These are phyloP conservation scores for Dianthus caryophyllus DNA, from an alignment of 148 eudicot species.

Conservation along the genomic window DNA sequence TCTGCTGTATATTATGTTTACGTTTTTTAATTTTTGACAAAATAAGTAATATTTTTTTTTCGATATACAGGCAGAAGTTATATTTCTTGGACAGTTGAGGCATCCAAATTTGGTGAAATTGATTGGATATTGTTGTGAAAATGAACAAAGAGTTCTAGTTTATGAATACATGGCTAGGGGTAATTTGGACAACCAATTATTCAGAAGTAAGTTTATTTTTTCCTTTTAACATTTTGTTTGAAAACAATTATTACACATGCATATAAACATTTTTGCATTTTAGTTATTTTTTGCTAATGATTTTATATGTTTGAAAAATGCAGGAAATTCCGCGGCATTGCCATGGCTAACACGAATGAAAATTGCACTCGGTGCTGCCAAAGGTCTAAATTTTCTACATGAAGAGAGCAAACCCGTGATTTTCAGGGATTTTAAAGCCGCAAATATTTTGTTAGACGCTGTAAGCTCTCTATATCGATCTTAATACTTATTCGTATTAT, in stretches of 20 bases:
- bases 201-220: constrained; percentile 45
- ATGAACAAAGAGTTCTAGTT: constrained; percentile 76
- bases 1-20: too few relatives aligned
- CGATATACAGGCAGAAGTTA: constrained; percentile 59
- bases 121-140: constrained; percentile 82
- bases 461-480: constrained; percentile 25
- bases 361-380: constrained; percentile 39
- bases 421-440: constrained; percentile 38
- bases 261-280: neutral
- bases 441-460: constrained; percentile 29
- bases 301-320: constrained; percentile 2
- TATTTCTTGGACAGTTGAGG: constrained; percentile 77
- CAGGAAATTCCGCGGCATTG: constrained; percentile 44
- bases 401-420: constrained; percentile 36
- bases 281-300: neutral
- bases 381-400: constrained; percentile 36
- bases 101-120: constrained; percentile 80
- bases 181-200: constrained; percentile 65
- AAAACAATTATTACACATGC: too few relatives aligned
- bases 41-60: neutral
- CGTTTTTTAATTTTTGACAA: too few relatives aligned
- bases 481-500: neutral
- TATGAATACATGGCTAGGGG: constrained; percentile 82
- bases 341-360: constrained; percentile 42
- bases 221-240: neutral